Conservation (phyloP, 345 rosid genomes). For the Psidium friedrichsthalianum region DNA sequence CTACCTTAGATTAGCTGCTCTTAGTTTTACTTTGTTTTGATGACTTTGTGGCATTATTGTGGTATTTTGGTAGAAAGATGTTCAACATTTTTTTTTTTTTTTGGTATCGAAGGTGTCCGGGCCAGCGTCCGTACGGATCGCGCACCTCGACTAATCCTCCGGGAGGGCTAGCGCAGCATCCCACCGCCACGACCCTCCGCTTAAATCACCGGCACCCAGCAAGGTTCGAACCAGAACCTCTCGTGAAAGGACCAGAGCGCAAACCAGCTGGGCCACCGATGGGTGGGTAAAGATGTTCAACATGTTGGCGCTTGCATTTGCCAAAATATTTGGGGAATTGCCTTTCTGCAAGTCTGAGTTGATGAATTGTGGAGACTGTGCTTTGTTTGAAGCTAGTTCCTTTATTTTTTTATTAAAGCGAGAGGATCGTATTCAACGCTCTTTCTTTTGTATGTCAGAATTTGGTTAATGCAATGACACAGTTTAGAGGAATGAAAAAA, state of each 20-base stretch:
- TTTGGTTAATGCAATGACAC: not conserved
- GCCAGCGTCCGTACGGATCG: too few relatives aligned
- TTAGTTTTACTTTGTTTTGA: not conserved
- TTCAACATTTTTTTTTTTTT: too few relatives aligned
- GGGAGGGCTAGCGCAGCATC: too few relatives aligned
- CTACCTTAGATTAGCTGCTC: not conserved
- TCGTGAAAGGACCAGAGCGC: too few relatives aligned
- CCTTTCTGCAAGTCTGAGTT: not conserved
- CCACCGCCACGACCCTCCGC: too few relatives aligned
- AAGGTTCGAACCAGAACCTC: too few relatives aligned
- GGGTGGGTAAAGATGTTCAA: not conserved
- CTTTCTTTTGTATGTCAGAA: not conserved
- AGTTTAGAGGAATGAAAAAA: not conserved
- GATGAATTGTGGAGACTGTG: not conserved
- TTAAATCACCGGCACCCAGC: too few relatives aligned
- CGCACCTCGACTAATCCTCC: too few relatives aligned
- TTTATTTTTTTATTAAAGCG: not conserved
- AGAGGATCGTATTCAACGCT: not conserved
- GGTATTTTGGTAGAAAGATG: not conserved
- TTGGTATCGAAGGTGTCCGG: too few relatives aligned
- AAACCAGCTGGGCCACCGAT: too few relatives aligned
- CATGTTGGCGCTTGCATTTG: not conserved
- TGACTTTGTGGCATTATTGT: not conserved
- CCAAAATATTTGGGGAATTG: not conserved
- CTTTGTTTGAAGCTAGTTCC: not conserved